Percentiles rank a stretch among this genome's conserved stretches.
These are phyloP conservation scores for Penicillium cosmopolitanum DNA, from an alignment of 495 filamentous ascomycete species.

Conservation along the genomic window DNA sequence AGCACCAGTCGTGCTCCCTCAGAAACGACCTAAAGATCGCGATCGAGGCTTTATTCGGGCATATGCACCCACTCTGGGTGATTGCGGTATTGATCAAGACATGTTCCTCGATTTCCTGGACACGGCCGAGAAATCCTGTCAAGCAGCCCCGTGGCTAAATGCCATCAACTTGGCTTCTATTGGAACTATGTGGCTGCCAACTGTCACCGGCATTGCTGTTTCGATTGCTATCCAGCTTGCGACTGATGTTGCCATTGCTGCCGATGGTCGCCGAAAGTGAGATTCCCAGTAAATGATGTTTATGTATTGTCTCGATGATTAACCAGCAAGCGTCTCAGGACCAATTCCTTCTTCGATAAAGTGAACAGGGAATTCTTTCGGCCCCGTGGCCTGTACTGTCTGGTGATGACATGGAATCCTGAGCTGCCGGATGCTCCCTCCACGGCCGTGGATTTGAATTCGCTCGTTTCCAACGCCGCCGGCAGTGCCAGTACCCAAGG, in stretches of 20 bases:
- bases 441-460: constrained; percentile 31
- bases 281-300: not conserved
- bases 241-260: constrained; percentile 48
- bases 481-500: constrained; percentile 8
- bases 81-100: constrained; percentile 53
- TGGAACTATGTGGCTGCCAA: constrained; percentile 42
- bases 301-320: not conserved
- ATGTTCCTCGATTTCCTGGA: constrained; percentile 60
- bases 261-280: constrained; percentile 40
- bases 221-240: constrained; percentile 44
- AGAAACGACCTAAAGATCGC: constrained; percentile 36
- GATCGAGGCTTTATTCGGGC: constrained; percentile 39
- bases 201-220: constrained; percentile 48
- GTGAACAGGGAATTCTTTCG: constrained; percentile 62
- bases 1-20: constrained; percentile 38
- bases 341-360: constrained; percentile 58
- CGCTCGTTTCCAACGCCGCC: constrained; percentile 29
- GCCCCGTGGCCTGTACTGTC: constrained; percentile 60
- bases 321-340: constrained; percentile 26
- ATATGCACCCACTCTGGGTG: constrained; percentile 55
- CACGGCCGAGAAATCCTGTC: constrained; percentile 47
- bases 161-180: constrained; percentile 50
- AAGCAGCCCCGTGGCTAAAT: constrained; percentile 40
- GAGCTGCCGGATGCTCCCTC: constrained; percentile 30
- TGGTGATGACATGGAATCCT: constrained; percentile 64